Evolutionary conservation across 208 protist species (phyloP).

Genomic region (Lotmaria passim): DNA sequence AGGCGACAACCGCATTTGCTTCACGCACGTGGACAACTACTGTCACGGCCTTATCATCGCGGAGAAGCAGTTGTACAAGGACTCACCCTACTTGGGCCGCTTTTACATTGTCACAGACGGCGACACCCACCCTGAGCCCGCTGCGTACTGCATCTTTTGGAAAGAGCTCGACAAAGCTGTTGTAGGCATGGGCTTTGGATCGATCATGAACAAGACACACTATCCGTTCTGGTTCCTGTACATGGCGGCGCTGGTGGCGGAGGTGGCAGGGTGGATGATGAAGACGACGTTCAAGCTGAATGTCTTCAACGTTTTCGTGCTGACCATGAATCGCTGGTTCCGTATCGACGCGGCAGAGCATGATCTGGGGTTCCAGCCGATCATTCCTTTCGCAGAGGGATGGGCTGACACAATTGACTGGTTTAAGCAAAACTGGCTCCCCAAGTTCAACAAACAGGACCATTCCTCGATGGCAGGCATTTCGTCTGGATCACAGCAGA

Average conservation of each 20-base stretch:
- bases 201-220: slow-evolving; percentile 80
- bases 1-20: slow-evolving; percentile 94
- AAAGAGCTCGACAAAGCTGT: slow-evolving; percentile 92
- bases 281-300: slow-evolving; percentile 91
- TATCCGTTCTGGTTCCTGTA: slow-evolving; percentile 93
- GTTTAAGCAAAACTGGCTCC: slow-evolving; percentile 92
- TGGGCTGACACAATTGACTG: slow-evolving; percentile 91
- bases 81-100: slow-evolving; percentile 90
- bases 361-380: slow-evolving; percentile 86
- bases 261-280: slow-evolving; percentile 78
- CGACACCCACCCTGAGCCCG: slow-evolving; percentile 88
- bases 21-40: slow-evolving; percentile 97
- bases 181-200: slow-evolving; percentile 87
- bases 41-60: slow-evolving; percentile 94
- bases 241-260: slow-evolving; percentile 74
- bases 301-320: slow-evolving; percentile 93
- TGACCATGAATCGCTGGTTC: slow-evolving; percentile 97
- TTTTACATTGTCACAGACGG: slow-evolving; percentile 97
- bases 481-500: slow-evolving; percentile 79
- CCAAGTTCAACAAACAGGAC: slow-evolving; percentile 75
- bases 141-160: slow-evolving; percentile 93
- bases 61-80: slow-evolving; percentile 88
- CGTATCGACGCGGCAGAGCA: slow-evolving; percentile 88
- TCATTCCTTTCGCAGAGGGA: slow-evolving; percentile 89
- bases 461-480: slow-evolving; percentile 74